Conservation (phyloP, 805 yeast genomes). For the Kodamaea lidongshanica region DNA sequence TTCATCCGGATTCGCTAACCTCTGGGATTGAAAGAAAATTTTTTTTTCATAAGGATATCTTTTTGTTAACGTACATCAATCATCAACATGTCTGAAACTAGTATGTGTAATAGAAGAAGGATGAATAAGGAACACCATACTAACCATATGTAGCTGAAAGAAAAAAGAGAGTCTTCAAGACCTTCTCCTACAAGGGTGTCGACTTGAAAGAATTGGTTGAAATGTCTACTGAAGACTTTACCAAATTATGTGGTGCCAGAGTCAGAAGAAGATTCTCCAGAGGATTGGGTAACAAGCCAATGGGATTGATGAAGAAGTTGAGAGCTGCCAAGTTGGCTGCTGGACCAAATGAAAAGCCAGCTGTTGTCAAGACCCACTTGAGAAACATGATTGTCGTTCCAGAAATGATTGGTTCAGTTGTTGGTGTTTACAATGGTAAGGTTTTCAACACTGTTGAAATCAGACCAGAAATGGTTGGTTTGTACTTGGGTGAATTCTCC, state of each 20-base stretch:
- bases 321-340: conserved; percentile 94
- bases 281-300: conserved; percentile 93
- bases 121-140: conserved; percentile 8
- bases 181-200: conserved; percentile 98
- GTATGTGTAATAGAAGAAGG: conserved; percentile 20
- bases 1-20: conserved; percentile 1
- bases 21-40: conserved; percentile 10
- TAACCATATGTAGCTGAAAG: conserved; percentile 41
- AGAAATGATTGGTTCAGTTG: conserved; percentile 98
- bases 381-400: conserved; percentile 98
- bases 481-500: conserved; percentile 99
- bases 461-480: conserved; percentile 99
- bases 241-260: conserved; percentile 95
- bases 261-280: conserved; percentile 99
- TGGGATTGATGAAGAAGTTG: conserved; percentile 93
- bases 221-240: conserved; percentile 93
- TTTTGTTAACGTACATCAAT: conserved; percentile 8
- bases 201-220: conserved; percentile 91
- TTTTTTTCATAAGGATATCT: conserved; percentile 10
- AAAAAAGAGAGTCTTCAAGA: conserved; percentile 90
- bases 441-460: conserved; percentile 98
- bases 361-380: conserved; percentile 96
- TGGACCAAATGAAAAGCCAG: conserved; percentile 92
- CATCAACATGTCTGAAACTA: conserved; percentile 31
- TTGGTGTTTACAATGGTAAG: conserved; percentile 99